Evolutionary conservation across 768 basidiomycete species (phyloP).

Genomic region (Nevesoporus exiguus): DNA sequence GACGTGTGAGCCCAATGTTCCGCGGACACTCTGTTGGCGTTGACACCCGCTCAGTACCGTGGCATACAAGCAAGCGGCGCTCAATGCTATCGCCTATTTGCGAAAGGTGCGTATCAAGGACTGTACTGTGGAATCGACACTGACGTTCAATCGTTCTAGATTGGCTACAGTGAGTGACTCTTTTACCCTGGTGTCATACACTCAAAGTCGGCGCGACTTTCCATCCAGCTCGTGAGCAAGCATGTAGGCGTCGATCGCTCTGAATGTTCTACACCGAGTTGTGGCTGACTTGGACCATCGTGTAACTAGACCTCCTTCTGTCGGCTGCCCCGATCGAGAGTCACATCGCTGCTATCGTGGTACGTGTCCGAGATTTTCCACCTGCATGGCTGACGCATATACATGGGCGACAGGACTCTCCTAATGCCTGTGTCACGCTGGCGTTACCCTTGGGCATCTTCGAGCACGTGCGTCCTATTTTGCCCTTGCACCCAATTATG

Average conservation of each 20-base stretch:
- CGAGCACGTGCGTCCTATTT: conserved; percentile 48
- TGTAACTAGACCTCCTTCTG: conserved; percentile 53
- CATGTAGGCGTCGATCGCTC: conserved; percentile 42
- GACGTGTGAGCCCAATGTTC: conserved; percentile 48
- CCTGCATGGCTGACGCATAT: not conserved
- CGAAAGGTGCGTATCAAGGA: conserved; percentile 44
- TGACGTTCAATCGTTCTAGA: conserved; percentile 32
- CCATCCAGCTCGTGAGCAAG: conserved; percentile 68
- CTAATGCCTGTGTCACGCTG: conserved; percentile 74
- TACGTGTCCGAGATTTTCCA: conserved; percentile 39
- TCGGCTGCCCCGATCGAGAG: conserved; percentile 69
- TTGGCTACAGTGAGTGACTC: conserved; percentile 62
- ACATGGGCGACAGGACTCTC: conserved; percentile 50
- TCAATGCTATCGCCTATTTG: conserved; percentile 73
- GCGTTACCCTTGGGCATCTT: conserved; percentile 78
- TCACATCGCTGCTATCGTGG: conserved; percentile 68
- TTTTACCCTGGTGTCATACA: not conserved
- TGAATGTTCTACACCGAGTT: not conserved
- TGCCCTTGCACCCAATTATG: not conserved
- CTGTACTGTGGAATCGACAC: not conserved
- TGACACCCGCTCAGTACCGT: conserved; percentile 45
- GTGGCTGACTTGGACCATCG: not conserved
- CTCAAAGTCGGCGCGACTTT: not conserved
- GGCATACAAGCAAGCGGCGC: conserved; percentile 76
- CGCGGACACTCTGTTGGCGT: not conserved